Base-by-base conservation (phyloP, 106 monocot genomes). In the Triglochin maritima region DNA sequence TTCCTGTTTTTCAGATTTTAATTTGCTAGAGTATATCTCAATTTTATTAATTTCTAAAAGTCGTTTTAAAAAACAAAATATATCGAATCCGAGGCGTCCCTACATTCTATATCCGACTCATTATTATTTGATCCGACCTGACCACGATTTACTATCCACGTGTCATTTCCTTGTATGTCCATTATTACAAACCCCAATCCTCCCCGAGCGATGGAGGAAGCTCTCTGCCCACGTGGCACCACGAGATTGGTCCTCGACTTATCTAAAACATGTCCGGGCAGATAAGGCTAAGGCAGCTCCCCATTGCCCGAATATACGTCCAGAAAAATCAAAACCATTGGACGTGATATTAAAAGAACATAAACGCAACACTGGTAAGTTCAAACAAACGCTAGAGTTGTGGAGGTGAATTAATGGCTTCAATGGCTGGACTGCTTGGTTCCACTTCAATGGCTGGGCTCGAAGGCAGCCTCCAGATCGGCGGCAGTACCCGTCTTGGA, bases 381-480 rank as follows among this genome's bases (percentile, higher is more conserved):
- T 55, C 10, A 12, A 2, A 9, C 13, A 55, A n/a, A 1, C 55
- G 5, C 13, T n/a, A 5, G 4, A 12, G 4, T 12, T 9, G 14
- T 9, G 1, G 55, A 55, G 14, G 4, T 10, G 10, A 15, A 29
- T 29, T 29, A 64, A 85, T 94, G 81, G 86, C 94, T 70, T 89
- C 91, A 5, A 88, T 98, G 88, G 79, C 85, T 47, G 83, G 83
- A 61, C 74, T 94, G 56, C 67, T 77, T 16, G 84, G 90, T 59
- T 77, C 81, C 44, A 78, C 89, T 3, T 3, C 86, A 79, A n/a
- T n/a, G 60, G 84, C 71, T 0, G 82, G 80, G 13, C 67, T 85
- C 11, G 82, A 85, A 16, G 82, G 85, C n/a, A 85, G 82, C 76
- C 72, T 82, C 69, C 85, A 85, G 48, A 43, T 86, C 68, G 57